These are phyloP conservation scores for Ophiostoma piceae DNA, from an alignment of 2,329 filamentous ascomycete species.

Conservation along the genomic window DNA sequence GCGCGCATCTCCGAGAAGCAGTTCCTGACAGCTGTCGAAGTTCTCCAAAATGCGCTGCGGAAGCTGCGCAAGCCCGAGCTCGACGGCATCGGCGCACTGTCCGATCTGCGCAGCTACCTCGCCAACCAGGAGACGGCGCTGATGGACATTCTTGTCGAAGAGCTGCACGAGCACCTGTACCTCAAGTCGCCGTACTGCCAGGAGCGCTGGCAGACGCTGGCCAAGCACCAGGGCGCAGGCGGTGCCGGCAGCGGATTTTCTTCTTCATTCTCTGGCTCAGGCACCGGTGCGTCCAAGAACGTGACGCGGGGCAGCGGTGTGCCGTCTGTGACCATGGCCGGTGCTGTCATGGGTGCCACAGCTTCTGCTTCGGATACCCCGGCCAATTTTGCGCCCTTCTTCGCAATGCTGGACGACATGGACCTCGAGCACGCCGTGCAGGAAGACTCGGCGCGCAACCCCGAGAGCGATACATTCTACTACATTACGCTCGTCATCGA, in stretches of 20 bases:
- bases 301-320: background rate
- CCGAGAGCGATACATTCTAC: conserved; percentile 90
- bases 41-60: conserved; percentile 79
- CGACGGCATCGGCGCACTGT: conserved; percentile 83
- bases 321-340: conserved; percentile 10
- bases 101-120: conserved; percentile 80
- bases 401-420: conserved; percentile 54
- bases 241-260: background rate
- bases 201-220: conserved; percentile 83
- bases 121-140: conserved; percentile 87
- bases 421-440: conserved; percentile 59
- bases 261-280: background rate
- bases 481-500: conserved; percentile 87
- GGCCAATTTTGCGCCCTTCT: conserved; percentile 49
- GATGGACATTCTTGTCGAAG: conserved; percentile 94
- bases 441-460: conserved; percentile 88
- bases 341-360: conserved; percentile 1
- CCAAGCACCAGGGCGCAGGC: conserved; percentile 54
- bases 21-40: conserved; percentile 86
- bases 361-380: conserved; percentile 39
- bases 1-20: conserved; percentile 93
- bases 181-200: conserved; percentile 97
- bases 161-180: conserved; percentile 94
- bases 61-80: conserved; percentile 82
- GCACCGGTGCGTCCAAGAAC: background rate